Base-by-base conservation (phyloP, 2,329 filamentous ascomycete genomes). In the Sporothrix inflata region DNA sequence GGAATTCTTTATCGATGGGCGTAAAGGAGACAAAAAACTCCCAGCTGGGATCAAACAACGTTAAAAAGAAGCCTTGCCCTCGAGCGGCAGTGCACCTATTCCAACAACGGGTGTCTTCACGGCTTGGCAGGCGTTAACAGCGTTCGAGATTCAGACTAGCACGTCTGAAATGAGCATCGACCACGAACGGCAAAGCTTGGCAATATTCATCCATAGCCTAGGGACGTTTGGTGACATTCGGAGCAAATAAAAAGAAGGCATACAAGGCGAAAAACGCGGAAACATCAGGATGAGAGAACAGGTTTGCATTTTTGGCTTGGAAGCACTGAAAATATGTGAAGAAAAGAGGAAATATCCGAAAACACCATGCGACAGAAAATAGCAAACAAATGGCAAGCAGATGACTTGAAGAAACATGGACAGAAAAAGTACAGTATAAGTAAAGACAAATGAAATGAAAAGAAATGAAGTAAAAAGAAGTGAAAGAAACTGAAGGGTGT, bases 341-440 rank as follows among this genome's bases (percentile, higher is more conserved):
- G 24, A 8, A 47, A 34, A 27, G 9, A 34, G 21, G 34, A 45
- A 21, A 24, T 14, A 66, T 38, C 65, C 65, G 45, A 40, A 67
- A 67, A 67, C 65, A 53, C 65, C 65, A 67, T 49, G 42, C 45
- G 19, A 51, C 27, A 21, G 27, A 27, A 51, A 34, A 21, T 27
- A 21, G n/a, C 12, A 45, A 34, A 30, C 47, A 42, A 30, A 53
- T 24, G n/a, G 49, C 49, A 14, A 47, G 8, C 4, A 38, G 38
- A 16, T n/a, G 12, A 1, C 1, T 7, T 42, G 19, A 5, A 49
- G 9, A 27, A 45, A 42, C 45, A 47, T 47, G 42, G 49, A 21
- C n/a, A n/a, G 5, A 34, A 34, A 51, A 49, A 38, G 45, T 34
- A 67, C 63, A 67, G 24, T 30, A 21, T 57, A 55, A n/a, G 30